A percentile compares a stretch with the other conserved stretches of the same genome.
Evolutionary conservation across 345 rosid genomes (phyloP).

Genomic region (Luvunga scandens): DNA sequence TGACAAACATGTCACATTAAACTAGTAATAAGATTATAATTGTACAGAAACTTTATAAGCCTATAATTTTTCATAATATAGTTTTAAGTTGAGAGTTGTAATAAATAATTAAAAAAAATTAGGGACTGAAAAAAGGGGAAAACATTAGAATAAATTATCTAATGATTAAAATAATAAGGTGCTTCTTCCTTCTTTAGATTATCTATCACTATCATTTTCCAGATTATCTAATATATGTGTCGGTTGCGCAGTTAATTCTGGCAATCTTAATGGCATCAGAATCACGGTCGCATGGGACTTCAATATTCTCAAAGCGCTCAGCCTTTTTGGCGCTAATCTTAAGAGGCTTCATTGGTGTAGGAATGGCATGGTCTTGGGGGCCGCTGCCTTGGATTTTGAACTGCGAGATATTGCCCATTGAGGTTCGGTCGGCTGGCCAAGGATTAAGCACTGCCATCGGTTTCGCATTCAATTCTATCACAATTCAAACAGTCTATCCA

Average conservation of each 20-base stretch:
- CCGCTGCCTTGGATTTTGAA: conserved; percentile 31
- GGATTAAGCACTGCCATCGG: conserved; percentile 29
- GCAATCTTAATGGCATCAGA: conserved; percentile 14
- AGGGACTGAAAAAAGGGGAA: no score
- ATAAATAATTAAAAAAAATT: no score
- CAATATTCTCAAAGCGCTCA: conserved; percentile 15
- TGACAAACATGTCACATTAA: no score
- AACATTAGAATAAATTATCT: no score
- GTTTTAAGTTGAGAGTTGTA: no score
- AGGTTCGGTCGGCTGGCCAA: conserved; percentile 39
- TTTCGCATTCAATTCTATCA: conserved; percentile 23
- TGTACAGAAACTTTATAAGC: no score
- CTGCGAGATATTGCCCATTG: conserved; percentile 39
- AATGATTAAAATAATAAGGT: no score
- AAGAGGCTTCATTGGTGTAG: conserved; percentile 18
- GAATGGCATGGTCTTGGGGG: conserved; percentile 40
- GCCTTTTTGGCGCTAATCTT: conserved; percentile 21
- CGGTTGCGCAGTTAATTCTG: background rate
- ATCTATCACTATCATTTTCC: no score
- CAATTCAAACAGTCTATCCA: conserved; percentile 23
- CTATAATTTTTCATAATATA: no score
- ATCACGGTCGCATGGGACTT: background rate
- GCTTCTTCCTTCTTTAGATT: no score
- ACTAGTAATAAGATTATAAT: no score
- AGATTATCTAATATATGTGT: no score